These are phyloP conservation scores for Podila epicladia DNA, from an alignment of 192 early-diverging fungal species.

Conservation along the genomic window DNA sequence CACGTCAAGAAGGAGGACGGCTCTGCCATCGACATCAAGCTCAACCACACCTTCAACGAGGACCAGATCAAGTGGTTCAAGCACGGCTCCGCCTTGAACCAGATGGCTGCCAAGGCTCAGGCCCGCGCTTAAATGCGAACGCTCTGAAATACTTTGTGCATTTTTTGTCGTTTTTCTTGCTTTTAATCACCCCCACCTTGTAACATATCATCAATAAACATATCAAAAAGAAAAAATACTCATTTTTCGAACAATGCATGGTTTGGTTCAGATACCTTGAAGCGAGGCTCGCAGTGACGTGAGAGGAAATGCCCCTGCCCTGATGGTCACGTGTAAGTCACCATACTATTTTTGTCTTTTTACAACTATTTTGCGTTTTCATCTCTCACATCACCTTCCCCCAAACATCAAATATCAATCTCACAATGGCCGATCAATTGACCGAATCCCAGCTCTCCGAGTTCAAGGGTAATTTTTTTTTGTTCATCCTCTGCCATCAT, in stretches of 20 bases:
- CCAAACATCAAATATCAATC: background rate
- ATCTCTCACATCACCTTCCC: background rate
- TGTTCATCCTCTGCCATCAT: background rate
- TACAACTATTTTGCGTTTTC: background rate
- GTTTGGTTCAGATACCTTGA: no score
- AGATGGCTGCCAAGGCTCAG: conserved; percentile 71
- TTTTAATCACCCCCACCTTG: conserved; percentile 9
- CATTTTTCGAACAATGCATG: no score
- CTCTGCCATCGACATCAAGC: conserved; percentile 87
- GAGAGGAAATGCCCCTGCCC: background rate
- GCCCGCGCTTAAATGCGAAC: conserved; percentile 18
- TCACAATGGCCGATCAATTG: conserved; percentile 79
- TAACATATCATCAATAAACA: conserved; percentile 31
- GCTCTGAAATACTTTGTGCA: no score
- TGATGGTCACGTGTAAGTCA: no score
- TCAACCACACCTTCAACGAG: conserved; percentile 99
- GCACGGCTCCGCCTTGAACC: conserved; percentile 89
- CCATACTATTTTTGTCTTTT: conserved; percentile 8
- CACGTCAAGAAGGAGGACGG: no score
- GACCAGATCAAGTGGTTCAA: conserved; percentile 99
- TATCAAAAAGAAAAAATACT: conserved; percentile 1
- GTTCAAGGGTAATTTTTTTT: conserved; percentile 68
- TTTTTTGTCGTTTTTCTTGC: conserved; percentile 4
- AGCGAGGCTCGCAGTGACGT: no score
- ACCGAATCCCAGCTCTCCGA: conserved; percentile 91